Evolutionary conservation across 148 eudicot genomes (phyloP).

Genomic region (Rhododendron williamsianum): DNA sequence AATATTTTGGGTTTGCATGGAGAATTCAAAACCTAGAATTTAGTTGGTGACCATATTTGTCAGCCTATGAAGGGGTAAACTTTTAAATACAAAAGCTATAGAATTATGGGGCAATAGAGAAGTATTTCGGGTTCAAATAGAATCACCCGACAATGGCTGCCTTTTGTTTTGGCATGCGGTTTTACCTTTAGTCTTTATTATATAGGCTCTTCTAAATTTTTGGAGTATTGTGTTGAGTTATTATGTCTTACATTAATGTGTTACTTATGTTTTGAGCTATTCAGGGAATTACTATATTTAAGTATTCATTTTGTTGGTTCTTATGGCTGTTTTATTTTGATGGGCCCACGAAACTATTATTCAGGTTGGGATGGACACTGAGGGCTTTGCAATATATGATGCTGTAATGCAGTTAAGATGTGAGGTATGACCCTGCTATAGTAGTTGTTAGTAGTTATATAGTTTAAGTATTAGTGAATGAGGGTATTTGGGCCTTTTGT

Average conservation of each 20-base stretch:
- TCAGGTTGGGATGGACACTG: slow-evolving; percentile 82
- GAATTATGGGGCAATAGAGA: background rate
- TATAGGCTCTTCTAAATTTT: background rate
- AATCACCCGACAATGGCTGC: background rate
- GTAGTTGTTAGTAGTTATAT: background rate
- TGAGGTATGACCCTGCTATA: slow-evolving; percentile 44
- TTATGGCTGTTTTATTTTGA: slow-evolving; percentile 1
- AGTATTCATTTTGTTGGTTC: background rate
- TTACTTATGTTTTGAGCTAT: background rate
- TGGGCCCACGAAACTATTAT: slow-evolving; percentile 8
- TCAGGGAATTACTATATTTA: background rate
- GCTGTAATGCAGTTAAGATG: slow-evolving; percentile 69
- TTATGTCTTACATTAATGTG: background rate
- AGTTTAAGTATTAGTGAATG: background rate
- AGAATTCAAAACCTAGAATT: background rate
- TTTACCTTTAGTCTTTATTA: background rate
- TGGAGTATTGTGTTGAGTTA: background rate
- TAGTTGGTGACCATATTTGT: background rate
- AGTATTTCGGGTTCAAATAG: background rate
- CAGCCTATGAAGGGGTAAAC: background rate
- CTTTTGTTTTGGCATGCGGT: background rate
- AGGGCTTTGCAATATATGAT: slow-evolving; percentile 97
- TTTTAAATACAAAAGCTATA: background rate
- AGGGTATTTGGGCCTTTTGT: background rate
- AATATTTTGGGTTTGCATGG: background rate